A percentile compares a stretch with the other conserved stretches of the same genome.
Conservation (phyloP, 2,329 filamentous ascomycete genomes). For the Neonectria magnoliae region DNA sequence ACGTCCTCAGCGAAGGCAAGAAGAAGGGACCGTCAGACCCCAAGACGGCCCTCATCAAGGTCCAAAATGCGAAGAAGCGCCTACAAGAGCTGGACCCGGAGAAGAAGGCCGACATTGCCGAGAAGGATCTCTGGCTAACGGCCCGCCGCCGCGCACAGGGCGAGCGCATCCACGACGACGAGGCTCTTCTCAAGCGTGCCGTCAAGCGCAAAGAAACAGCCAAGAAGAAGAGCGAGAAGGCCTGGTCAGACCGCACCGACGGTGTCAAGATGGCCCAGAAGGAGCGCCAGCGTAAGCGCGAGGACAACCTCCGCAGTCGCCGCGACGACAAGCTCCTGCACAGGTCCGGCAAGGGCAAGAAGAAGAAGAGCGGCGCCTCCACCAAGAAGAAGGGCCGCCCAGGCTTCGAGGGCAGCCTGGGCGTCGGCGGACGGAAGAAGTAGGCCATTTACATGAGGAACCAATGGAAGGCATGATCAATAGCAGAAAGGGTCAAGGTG, state of each 20-base stretch:
- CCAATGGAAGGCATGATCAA: not conserved
- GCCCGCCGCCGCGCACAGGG: slow-evolving; percentile 90
- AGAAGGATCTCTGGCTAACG: slow-evolving; percentile 94
- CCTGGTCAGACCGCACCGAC: slow-evolving; percentile 80
- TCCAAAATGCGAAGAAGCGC: slow-evolving; percentile 86
- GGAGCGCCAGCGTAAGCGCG: slow-evolving; percentile 82
- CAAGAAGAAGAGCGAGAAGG: slow-evolving; percentile 91
- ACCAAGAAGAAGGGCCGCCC: slow-evolving; percentile 63
- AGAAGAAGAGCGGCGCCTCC: slow-evolving; percentile 42
- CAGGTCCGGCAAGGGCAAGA: slow-evolving; percentile 69
- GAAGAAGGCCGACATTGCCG: slow-evolving; percentile 86
- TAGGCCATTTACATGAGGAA: slow-evolving; percentile 35
- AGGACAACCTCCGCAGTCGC: slow-evolving; percentile 79
- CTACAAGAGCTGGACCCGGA: slow-evolving; percentile 78
- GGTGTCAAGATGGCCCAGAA: slow-evolving; percentile 80
- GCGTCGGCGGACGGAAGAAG: slow-evolving; percentile 62
- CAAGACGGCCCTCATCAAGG: slow-evolving; percentile 84
- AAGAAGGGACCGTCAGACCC: slow-evolving; percentile 86
- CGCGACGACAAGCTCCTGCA: slow-evolving; percentile 75
- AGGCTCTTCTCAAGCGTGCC: slow-evolving; percentile 88
- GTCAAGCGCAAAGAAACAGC: slow-evolving; percentile 90
- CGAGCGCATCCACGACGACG: slow-evolving; percentile 88
- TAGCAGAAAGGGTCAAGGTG: slow-evolving; percentile 1
- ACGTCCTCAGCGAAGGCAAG: slow-evolving; percentile 64
- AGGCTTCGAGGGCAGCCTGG: slow-evolving; percentile 76